Evolutionary conservation across 2,329 filamentous ascomycete genomes (phyloP).

Genomic region (Dactylellina drechsleri): DNA sequence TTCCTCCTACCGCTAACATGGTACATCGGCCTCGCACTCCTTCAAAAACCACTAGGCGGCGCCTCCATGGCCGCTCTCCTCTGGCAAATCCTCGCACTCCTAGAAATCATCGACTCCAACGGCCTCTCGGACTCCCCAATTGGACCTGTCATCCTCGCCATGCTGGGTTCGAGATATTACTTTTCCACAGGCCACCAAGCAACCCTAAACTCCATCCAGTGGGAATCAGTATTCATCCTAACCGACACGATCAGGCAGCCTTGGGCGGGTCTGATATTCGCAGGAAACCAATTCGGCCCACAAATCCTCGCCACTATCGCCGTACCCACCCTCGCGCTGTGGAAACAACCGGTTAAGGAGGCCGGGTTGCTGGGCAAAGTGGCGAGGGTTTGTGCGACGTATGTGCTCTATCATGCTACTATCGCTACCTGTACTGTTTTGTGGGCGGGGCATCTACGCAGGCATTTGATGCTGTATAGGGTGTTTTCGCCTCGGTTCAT

Average conservation of each 20-base stretch:
- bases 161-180: conserved; percentile 93
- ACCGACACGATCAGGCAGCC: conserved; percentile 81
- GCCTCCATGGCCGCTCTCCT: conserved; percentile 83
- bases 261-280: conserved; percentile 83
- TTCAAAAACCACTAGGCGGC: conserved; percentile 94
- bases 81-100: conserved; percentile 87
- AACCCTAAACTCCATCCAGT: conserved; percentile 85
- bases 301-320: conserved; percentile 84
- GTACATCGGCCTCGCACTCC: conserved; percentile 77
- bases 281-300: conserved; percentile 86
- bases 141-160: conserved; percentile 81
- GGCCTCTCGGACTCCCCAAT: conserved; percentile 74
- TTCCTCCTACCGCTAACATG: conserved; percentile 84
- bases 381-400: conserved; percentile 76
- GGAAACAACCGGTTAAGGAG: conserved; percentile 85
- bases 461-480: conserved; percentile 95
- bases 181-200: conserved; percentile 99
- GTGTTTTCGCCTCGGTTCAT: conserved; percentile 94
- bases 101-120: conserved; percentile 72
- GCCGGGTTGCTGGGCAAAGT: conserved; percentile 72
- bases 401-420: conserved; percentile 83
- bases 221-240: conserved; percentile 94
- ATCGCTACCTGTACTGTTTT: conserved; percentile 86
- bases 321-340: conserved; percentile 83
- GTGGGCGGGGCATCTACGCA: conserved; percentile 86